A percentile compares a stretch with the other conserved stretches of the same genome.
phyloP scores from a whole-genome alignment of 2,329 filamentous ascomycete genomes.

The Talaromyces verruculosus region DNA sequence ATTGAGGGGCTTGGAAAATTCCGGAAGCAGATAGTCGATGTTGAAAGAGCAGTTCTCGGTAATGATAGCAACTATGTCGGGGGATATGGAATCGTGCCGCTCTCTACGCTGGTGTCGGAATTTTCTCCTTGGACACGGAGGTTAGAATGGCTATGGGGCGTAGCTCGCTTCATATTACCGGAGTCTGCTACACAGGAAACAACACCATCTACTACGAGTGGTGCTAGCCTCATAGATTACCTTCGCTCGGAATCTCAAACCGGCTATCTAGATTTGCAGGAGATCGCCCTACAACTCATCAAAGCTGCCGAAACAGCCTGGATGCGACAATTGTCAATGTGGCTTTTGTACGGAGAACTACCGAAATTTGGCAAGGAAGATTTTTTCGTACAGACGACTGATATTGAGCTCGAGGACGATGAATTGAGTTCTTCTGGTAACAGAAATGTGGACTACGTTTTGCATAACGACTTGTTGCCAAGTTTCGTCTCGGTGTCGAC shows the following conservation, averaged over 20 bases:
- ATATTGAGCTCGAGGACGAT: conserved; percentile 36
- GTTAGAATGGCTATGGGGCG: conserved; percentile 81
- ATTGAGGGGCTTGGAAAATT: conserved; percentile 76
- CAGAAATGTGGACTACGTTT: conserved; percentile 56
- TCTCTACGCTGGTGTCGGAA: conserved; percentile 79
- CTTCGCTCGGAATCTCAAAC: conserved; percentile 76
- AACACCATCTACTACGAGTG: conserved; percentile 47
- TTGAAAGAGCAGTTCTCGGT: conserved; percentile 74
- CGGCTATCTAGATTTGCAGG: conserved; percentile 82
- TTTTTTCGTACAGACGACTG: conserved; percentile 70
- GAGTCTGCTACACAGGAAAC: conserved; percentile 33
- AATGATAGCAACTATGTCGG: conserved; percentile 79
- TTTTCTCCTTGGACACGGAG: conserved; percentile 84
- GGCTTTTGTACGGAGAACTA: conserved; percentile 84
- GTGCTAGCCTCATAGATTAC: conserved; percentile 73
- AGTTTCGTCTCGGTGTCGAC: conserved; percentile 74
- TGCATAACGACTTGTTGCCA: conserved; percentile 65
- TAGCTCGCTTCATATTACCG: conserved; percentile 67
- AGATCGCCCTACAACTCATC: conserved; percentile 70
- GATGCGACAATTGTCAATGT: conserved; percentile 85
- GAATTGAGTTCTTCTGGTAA: conserved; percentile 34
- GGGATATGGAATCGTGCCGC: conserved; percentile 87
- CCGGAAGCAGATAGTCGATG: conserved; percentile 77
- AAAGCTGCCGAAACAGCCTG: conserved; percentile 81
- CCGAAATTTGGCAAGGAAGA: conserved; percentile 76